A percentile compares a stretch with the other conserved stretches of the same genome.
Evolutionary conservation across 225 moss, liverwort and hornwort species (phyloP).

Genomic region (Sphagnum contortum): DNA sequence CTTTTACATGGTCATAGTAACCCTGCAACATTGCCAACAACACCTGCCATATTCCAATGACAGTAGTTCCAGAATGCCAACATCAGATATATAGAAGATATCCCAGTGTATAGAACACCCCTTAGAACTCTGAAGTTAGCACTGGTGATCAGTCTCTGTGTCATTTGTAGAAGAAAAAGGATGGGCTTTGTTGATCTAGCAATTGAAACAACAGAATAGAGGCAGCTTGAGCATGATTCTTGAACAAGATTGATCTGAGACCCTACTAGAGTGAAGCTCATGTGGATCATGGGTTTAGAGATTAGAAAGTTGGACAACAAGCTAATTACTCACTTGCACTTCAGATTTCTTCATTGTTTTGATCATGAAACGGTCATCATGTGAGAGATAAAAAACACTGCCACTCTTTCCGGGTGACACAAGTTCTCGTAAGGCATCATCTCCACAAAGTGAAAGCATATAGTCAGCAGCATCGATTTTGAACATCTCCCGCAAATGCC

Average conservation of each 20-base stretch:
- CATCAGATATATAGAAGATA: no score
- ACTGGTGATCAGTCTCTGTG: no score
- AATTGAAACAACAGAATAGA: no score
- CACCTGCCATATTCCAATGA: conserved; percentile 32
- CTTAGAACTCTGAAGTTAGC: no score
- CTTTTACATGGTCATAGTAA: conserved; percentile 88
- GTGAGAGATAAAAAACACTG: conserved; percentile 95
- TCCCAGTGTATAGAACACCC: no score
- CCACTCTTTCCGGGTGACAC: conserved; percentile 95
- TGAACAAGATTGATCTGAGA: no score
- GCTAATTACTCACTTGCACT: conserved; percentile 58
- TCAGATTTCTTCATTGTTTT: conserved; percentile 99
- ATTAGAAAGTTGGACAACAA: no score
- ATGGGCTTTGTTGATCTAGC: no score
- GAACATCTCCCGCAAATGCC: conserved; percentile 90
- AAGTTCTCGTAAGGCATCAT: conserved; percentile 97
- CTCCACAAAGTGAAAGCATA: conserved; percentile 96
- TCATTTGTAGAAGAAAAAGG: no score
- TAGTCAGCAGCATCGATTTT: conserved; percentile 99
- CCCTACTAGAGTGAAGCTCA: background rate
- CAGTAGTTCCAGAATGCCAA: no score
- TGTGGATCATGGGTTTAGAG: background rate
- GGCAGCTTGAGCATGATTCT: no score
- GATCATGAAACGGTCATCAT: conserved; percentile 98
- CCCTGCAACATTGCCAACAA: conserved; percentile 80